Evolutionary conservation across 2,329 filamentous ascomycete genomes (phyloP), one percentile per base, ranked within the genome.

Genomic region (Penicillium sp.): DNA sequence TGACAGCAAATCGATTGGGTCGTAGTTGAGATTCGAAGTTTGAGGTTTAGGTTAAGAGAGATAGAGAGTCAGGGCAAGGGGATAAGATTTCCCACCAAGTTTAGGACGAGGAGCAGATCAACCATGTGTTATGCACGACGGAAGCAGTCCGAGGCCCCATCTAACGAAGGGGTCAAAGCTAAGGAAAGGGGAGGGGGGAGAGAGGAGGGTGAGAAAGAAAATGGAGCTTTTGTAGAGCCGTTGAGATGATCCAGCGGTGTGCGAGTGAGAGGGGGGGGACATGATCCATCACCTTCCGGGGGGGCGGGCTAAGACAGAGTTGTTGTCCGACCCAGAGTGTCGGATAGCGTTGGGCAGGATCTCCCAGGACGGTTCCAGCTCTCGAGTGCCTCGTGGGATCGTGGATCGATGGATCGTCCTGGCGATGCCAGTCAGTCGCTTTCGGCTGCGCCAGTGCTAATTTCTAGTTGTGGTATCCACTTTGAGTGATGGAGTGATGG

Each of bases 201-300:
- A 39, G 21, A 19, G 36, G 19, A 48, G 58, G 53, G 37, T 34
- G 52, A 61, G 47, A 52, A 51, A 44, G 48, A 48, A 36, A 31
- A 36, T 37, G 33, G 36, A 40, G 34, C n/a, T 42, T 55, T 42
- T 45, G 43, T 42, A 47, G 36, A 50, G 50, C 58, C 62, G 62
- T 63, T 59, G 57, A 47, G 51, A 61, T 56, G 51, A 61, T 56
- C 21, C 62, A 65, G 62, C 62, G 62, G 62, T 65, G 61, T 58
- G 54, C 24, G 51, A 47, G 16, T 23, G 39, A 48, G 51, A 46
- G 39, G 23, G 29, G 40, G 40, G 21, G 29, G 40, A 36, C 47
- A 49, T 63, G 59, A 63, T 63, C 59, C 59, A 63, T 62, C 58
- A 62, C 48, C 48, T 58, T 52, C 49, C 49, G 46, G 54, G 51